Evolutionary conservation across 1,139 yeast species (phyloP).

Genomic region (Taiozyma sp.): DNA sequence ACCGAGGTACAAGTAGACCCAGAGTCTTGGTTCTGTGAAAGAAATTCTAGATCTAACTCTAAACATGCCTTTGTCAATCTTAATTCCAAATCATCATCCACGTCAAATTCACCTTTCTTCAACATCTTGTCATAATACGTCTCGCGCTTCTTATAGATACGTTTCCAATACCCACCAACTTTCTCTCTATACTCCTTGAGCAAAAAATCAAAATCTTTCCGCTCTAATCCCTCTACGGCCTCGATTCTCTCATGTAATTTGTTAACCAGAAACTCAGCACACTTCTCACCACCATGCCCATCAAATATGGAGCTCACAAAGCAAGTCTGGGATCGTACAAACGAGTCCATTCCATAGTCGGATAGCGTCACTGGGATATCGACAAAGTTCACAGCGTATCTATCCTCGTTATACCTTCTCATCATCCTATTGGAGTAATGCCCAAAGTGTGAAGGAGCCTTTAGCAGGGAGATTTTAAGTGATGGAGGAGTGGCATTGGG

Average conservation of each 20-base stretch:
- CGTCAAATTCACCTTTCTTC: conserved; percentile 28
- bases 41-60: conserved; percentile 47
- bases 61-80: conserved; percentile 61
- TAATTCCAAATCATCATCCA: conserved; percentile 46
- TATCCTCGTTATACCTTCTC: conserved; percentile 77
- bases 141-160: conserved; percentile 55
- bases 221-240: conserved; percentile 25
- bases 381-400: conserved; percentile 37
- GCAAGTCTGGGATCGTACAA: conserved; percentile 10
- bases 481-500: conserved; percentile 6
- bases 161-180: conserved; percentile 86
- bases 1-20: conserved; percentile 88
- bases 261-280: conserved; percentile 53
- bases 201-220: conserved; percentile 30
- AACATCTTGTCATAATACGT: conserved; percentile 38
- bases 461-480: conserved; percentile 44
- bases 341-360: conserved; percentile 25
- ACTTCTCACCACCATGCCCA: conserved; percentile 89
- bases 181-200: conserved; percentile 48
- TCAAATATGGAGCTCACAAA: conserved; percentile 53
- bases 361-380: conserved; percentile 31
- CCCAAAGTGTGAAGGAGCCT: conserved; percentile 76
- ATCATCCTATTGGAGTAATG: conserved; percentile 74
- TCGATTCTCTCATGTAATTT: conserved; percentile 57
- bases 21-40: conserved; percentile 31